Base-by-base conservation (phyloP, 1,284 basidiomycete species). In the Hemileia vastatrix region DNA sequence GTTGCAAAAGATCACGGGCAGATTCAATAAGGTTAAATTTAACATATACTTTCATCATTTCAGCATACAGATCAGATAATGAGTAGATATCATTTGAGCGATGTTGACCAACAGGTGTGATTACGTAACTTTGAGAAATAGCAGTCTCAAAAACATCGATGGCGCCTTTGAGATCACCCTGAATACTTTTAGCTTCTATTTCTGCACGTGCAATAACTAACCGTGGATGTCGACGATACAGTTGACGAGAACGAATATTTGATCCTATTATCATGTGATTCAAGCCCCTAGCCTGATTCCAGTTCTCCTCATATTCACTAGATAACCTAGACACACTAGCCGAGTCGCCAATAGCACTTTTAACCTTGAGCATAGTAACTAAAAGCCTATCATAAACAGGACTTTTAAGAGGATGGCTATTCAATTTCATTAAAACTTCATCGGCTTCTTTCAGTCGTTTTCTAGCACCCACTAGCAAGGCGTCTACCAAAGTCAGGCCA, bases 31-130 rank as follows among this genome's bases (percentile, higher is more conserved):
- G 43, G 45, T 61, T 51, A 32, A 49, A 18, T 44, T 54, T 54
- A 21, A 61, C 4, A 45, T 61, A 32, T 11, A 54, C 58, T 44
- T 19, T 61, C 51, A 61, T 61, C 21, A 61, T 61, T 23, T 61
- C 58, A 15, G 58, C 58, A 21, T 54, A 54, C 18, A 61, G 52
- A 61, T 61, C 58, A 6, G 58, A 43, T 33, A 61, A n/a, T n/a
- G n/a, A n/a, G 1, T 44, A 47, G 50, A 23, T 33, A 61, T 8
- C 32, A 19, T 11, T 51, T 21, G 13, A 45, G 43, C 58, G 32
- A 47, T 33, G 51, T 36, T 54, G 43, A 23, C 51, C 51, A 9
- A 31, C 43, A 27, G 48, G 43, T 13, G 50, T 54, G n/a, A 45
- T 45, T 9, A n/a, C n/a, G n/a, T n/a, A n/a, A n/a, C n/a, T 45